These are phyloP conservation scores for Gossypium laxum DNA, from an alignment of 441 rosid species.

Conservation along the genomic window DNA sequence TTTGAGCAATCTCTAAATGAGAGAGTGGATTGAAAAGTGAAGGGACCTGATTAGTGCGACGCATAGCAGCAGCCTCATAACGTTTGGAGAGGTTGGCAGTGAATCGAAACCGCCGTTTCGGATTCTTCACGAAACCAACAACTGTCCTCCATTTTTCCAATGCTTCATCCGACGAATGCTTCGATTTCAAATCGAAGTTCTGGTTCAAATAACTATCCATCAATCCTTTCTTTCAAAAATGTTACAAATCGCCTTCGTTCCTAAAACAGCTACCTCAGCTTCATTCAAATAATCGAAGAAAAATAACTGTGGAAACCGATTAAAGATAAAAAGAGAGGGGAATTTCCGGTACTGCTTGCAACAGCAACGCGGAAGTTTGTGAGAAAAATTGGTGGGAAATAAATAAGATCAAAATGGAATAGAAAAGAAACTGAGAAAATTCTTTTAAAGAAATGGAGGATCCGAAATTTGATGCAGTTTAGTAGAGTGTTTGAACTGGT, in stretches of 20 bases:
- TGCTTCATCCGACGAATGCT: slow-evolving; percentile 44
- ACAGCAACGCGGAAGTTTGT: too few species aligned
- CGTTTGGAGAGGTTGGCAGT: slow-evolving; percentile 65
- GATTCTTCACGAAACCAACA: slow-evolving; percentile 56
- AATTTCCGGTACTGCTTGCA: too few species aligned
- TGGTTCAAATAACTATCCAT: slow-evolving; percentile 63
- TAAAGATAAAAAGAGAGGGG: too few species aligned
- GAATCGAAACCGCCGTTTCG: slow-evolving; percentile 58
- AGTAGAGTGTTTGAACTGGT: slow-evolving; percentile 7
- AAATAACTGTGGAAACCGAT: background rate
- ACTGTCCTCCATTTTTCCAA: slow-evolving; percentile 47
- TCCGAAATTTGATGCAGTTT: slow-evolving; percentile 5
- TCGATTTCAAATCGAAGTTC: slow-evolving; percentile 46
- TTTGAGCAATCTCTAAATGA: background rate
- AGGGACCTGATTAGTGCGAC: slow-evolving; percentile 62
- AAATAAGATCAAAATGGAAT: background rate
- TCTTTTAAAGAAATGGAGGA: background rate
- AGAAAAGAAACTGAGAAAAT: background rate
- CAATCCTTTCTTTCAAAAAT: background rate
- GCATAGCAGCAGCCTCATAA: slow-evolving; percentile 66
- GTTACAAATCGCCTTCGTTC: background rate
- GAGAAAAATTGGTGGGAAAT: background rate
- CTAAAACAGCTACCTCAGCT: background rate
- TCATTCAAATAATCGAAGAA: slow-evolving; percentile 5
- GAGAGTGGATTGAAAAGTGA: background rate